These are phyloP conservation scores for Protomyces inouyei DNA, from an alignment of 1,139 yeast species.

Conservation along the genomic window DNA sequence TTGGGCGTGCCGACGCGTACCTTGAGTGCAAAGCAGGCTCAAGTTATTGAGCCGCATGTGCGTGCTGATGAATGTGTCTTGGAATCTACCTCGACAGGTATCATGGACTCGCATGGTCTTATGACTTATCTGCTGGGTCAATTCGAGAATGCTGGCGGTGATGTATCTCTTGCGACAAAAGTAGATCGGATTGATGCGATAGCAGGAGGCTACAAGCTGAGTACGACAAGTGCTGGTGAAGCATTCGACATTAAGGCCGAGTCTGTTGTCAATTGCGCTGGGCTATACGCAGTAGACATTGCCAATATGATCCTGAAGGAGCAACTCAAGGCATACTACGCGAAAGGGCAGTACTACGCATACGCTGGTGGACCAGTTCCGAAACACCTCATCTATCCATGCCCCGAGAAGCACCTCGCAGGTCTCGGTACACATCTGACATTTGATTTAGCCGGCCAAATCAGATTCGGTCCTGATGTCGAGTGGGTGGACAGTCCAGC, in stretches of 20 bases:
- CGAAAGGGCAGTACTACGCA: slow-evolving; percentile 77
- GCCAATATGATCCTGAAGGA: slow-evolving; percentile 62
- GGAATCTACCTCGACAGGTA: slow-evolving; percentile 81
- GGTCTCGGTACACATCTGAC: slow-evolving; percentile 86
- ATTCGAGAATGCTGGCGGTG: slow-evolving; percentile 57
- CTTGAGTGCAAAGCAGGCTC: slow-evolving; percentile 47
- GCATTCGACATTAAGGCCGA: slow-evolving; percentile 47
- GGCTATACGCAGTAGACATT: slow-evolving; percentile 63
- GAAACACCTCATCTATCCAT: slow-evolving; percentile 59
- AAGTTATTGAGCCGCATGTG: slow-evolving; percentile 58
- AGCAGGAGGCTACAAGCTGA: slow-evolving; percentile 28
- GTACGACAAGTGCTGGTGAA: slow-evolving; percentile 9
- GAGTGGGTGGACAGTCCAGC: slow-evolving; percentile 62
- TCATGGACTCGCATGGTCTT: slow-evolving; percentile 72
- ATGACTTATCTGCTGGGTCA: slow-evolving; percentile 55
- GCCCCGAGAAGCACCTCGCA: slow-evolving; percentile 65
- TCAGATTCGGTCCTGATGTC: slow-evolving; percentile 82
- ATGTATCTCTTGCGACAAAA: slow-evolving; percentile 57
- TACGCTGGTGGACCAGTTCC: slow-evolving; percentile 49
- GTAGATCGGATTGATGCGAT: slow-evolving; percentile 47
- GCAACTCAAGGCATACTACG: slow-evolving; percentile 58
- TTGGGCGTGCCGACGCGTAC: slow-evolving; percentile 56
- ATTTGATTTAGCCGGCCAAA: slow-evolving; percentile 71
- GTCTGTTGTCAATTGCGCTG: slow-evolving; percentile 69
- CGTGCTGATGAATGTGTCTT: slow-evolving; percentile 58